Conservation (phyloP, 768 basidiomycete genomes). For the Mycena vitilis region DNA sequence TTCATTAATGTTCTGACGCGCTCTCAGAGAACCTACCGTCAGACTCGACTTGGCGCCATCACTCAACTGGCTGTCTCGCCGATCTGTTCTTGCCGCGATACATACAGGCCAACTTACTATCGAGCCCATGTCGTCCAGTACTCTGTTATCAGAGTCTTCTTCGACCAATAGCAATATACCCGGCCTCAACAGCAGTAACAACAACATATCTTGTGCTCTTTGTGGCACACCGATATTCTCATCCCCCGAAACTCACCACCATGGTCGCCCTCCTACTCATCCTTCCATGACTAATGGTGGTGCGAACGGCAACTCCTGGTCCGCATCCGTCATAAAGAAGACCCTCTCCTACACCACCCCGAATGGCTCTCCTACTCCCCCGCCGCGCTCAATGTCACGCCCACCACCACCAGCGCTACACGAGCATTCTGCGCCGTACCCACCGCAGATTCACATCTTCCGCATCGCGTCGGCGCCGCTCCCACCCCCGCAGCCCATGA, state of each 20-base stretch:
- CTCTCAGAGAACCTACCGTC: conserved; percentile 85
- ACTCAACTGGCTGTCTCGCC: conserved; percentile 92
- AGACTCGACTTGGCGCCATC: conserved; percentile 95
- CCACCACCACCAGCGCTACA: conserved; percentile 37
- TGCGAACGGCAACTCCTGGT: conserved; percentile 57
- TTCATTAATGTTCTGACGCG: conserved; percentile 10
- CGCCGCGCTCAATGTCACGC: conserved; percentile 41
- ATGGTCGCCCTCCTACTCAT: conserved; percentile 46
- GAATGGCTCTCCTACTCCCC: conserved; percentile 47
- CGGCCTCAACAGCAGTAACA: conserved; percentile 54
- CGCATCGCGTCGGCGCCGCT: conserved; percentile 58
- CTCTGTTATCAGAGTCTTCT: conserved; percentile 68
- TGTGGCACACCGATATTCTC: conserved; percentile 75
- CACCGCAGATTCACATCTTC: conserved; percentile 74
- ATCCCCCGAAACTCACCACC: conserved; percentile 42
- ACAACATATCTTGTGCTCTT: conserved; percentile 80
- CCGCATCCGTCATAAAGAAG: conserved; percentile 71
- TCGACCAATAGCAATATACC: conserved; percentile 57
- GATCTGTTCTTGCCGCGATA: conserved; percentile 86
- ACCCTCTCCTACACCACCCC: conserved; percentile 44
- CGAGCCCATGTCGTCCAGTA: conserved; percentile 80
- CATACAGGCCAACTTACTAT: conserved; percentile 88
- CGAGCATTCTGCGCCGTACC: conserved; percentile 39
- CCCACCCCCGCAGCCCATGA: conserved; percentile 43
- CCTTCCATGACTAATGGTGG: conserved; percentile 46